These are phyloP conservation scores for Claviceps arundinis DNA, from an alignment of 2,329 filamentous ascomycete genomes.

Conservation along the genomic window DNA sequence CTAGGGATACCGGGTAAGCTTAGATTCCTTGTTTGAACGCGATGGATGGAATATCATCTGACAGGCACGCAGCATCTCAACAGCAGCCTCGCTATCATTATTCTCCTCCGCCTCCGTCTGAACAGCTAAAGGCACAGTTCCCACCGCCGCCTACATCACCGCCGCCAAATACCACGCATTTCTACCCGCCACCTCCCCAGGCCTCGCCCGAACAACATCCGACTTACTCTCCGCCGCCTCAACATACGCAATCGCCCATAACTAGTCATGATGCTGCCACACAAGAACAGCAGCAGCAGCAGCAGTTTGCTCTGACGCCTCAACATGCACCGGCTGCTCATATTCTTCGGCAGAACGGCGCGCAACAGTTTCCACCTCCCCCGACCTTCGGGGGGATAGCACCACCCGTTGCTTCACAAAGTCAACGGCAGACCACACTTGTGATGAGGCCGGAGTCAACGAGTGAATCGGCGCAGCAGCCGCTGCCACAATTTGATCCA, in stretches of 20 bases:
- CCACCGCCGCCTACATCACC: slow-evolving; percentile 34
- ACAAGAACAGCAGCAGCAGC: slow-evolving; percentile 5
- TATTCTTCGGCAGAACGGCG: slow-evolving; percentile 8
- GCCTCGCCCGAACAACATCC: slow-evolving; percentile 6
- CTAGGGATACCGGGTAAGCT: neutral
- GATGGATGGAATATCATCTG: no score
- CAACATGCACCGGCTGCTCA: no score
- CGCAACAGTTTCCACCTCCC: slow-evolving; percentile 10
- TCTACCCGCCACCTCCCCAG: slow-evolving; percentile 23
- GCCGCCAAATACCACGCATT: slow-evolving; percentile 30
- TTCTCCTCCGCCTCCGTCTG: slow-evolving; percentile 3
- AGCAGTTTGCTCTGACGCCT: no score
- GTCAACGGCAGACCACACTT: slow-evolving; percentile 9
- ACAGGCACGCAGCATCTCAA: slow-evolving; percentile 7
- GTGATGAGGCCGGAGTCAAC: slow-evolving; percentile 14
- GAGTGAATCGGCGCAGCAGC: slow-evolving; percentile 12
- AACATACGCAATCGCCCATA: slow-evolving; percentile 9
- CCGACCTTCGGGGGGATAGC: neutral
- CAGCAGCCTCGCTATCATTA: slow-evolving; percentile 9
- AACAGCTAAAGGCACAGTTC: slow-evolving; percentile 25
- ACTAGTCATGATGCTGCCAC: slow-evolving; percentile 9
- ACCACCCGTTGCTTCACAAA: neutral
- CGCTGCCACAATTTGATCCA: slow-evolving; percentile 16
- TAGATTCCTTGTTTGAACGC: no score
- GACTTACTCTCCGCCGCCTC: slow-evolving; percentile 18